Evolutionary conservation across 306 rosid species (phyloP), one percentile per base, ranked within the genome.

Genomic region (Bauhinia variegata): DNA sequence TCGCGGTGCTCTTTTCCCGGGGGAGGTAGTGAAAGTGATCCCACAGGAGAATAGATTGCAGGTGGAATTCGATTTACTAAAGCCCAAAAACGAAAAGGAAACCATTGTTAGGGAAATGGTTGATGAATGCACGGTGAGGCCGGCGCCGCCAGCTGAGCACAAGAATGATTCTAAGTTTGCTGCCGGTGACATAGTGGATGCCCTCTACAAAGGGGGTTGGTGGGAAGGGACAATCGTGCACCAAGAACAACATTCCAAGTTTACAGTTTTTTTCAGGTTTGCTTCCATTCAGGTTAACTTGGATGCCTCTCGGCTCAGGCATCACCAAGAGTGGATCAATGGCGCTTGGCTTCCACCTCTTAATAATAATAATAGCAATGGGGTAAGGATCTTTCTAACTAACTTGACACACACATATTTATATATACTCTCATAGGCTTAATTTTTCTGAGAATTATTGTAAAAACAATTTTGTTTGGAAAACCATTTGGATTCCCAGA

Each of bases 141-240:
- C 85, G 5, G 10, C 30, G 23, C 75, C 30, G 23, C 75, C 43
- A 13, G 81, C 79, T 0, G 49, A 30, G 1, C 67, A 56, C 8
- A 42, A 14, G 1, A 17, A 34, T n/a, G n/a, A n/a, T 8, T 7
- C 28, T 7, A 37, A 11, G 1, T 76, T 75, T 43, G 53, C 54
- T 56, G 19, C 28, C 8, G 75, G 72, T 7, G 78, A 80, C 65
- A 60, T 36, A 16, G 81, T 76, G 8, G 81, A 80, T 7, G 81
- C 78, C 3, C 67, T 71, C 34, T 48, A 60, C 10, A 36, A 18
- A 6, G 81, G 65, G 33, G 75, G 76, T 9, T 76, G 85, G 85
- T 75, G 78, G 78, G 85, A 80, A 8, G 85, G 81, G 13, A 53
- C 54, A 50, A 36, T 80, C n/a, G n/a, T n/a, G n/a, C n/a, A n/a